Base-by-base conservation (phyloP, 2,329 filamentous ascomycete genomes). In the Clonostachys byssicola region DNA sequence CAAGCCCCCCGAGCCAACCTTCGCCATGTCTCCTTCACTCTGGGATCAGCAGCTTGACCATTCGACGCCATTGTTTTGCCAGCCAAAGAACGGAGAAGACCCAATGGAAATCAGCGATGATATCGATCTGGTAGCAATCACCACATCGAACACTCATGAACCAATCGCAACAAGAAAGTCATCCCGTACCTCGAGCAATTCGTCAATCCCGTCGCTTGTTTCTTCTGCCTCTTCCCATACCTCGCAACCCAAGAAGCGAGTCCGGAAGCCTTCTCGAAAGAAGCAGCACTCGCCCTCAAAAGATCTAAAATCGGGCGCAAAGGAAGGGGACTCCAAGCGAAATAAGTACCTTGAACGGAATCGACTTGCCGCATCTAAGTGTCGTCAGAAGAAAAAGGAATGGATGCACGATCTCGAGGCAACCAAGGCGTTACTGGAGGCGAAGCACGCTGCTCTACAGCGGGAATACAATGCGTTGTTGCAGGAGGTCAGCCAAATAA, bases 281-380 rank as follows among this genome's bases (percentile, higher is more conserved):
- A 39, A 39, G 36, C 36, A 39, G 36, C 14, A 39, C 2, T 4
- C 36, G 14, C 12, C 1, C 14, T 39, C 36, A 1, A 46, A 39
- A 23, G 17, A 41, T 34, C 35, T 34, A 10, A 33, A 23, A 18
- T 12, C 35, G 9, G 46, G 34, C 20, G 49, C 51, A 1, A 60
- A 54, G 5, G 68, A 73, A 10, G 62, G 66, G 2, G 59, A 59
- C 8, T 40, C 51, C 6, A 81, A 78, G 55, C 71, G 80, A 30
- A 73, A 70, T 51, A 76, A 75, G 51, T 84, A 83, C 54, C 72
- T 89, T 0, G 83, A 88, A 63, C 79, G 86, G 50, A 91, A 91
- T 61, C 76, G 86, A 10, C 68, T 86, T 3, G 86, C 87, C 0
- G 86, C 87, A 2, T 86, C 82, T 60, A 89, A 89, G 59, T 90